A percentile compares a stretch with the other conserved stretches of the same genome.
Evolutionary conservation across 2,329 filamentous ascomycete species (phyloP).

Genomic region (Metarhizium robertsii): DNA sequence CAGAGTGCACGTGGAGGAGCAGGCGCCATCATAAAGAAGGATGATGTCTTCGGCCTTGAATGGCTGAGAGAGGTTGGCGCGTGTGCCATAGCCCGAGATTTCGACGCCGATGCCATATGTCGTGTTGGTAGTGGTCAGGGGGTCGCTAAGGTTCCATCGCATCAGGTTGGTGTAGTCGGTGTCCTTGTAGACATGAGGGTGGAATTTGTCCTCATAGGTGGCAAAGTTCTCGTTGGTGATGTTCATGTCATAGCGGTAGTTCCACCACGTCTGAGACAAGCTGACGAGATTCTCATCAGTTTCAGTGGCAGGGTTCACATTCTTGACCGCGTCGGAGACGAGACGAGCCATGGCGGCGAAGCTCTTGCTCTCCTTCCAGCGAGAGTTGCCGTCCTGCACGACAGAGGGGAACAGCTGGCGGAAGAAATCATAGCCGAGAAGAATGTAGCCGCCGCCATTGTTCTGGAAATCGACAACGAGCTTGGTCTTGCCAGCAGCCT

Average conservation of each 20-base stretch:
- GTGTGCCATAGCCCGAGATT: slow-evolving; percentile 37
- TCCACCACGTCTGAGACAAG: slow-evolving; percentile 41
- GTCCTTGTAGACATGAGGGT: slow-evolving; percentile 28
- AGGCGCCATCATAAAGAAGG: slow-evolving; percentile 49
- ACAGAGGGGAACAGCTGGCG: slow-evolving; percentile 40
- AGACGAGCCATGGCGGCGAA: slow-evolving; percentile 36
- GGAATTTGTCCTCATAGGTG: slow-evolving; percentile 36
- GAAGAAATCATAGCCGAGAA: slow-evolving; percentile 55
- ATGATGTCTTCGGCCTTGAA: slow-evolving; percentile 50
- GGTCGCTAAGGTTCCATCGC: slow-evolving; percentile 41
- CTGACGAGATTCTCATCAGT: slow-evolving; percentile 20
- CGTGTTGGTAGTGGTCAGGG: slow-evolving; percentile 29
- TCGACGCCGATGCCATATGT: slow-evolving; percentile 13
- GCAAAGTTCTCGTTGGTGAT: slow-evolving; percentile 39
- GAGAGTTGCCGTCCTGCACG: slow-evolving; percentile 24
- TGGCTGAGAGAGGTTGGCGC: slow-evolving; percentile 31
- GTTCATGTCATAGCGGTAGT: slow-evolving; percentile 41
- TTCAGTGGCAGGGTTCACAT: slow-evolving; percentile 36
- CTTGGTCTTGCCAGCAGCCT: slow-evolving; percentile 44
- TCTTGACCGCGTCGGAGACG: slow-evolving; percentile 31
- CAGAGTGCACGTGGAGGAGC: slow-evolving; percentile 48
- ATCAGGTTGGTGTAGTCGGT: slow-evolving; percentile 45
- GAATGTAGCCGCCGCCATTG: slow-evolving; percentile 50
- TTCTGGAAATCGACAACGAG: slow-evolving; percentile 35
- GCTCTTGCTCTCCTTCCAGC: slow-evolving; percentile 28